phyloP scores from a whole-genome alignment of 176 grass and related monocot species.

The Lolium perenne region DNA sequence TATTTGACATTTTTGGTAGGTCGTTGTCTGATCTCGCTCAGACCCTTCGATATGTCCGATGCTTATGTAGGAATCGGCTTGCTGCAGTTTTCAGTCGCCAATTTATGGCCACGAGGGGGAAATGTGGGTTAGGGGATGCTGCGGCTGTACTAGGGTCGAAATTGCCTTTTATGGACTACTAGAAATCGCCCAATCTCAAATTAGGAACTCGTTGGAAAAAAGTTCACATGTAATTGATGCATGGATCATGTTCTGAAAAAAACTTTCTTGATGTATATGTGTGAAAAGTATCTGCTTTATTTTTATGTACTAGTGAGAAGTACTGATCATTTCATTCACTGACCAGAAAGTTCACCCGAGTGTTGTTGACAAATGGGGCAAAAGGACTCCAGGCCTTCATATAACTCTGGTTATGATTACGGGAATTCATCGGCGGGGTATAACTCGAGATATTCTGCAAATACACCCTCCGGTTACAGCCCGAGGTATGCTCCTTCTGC shows the following conservation, averaged over 20 bases:
- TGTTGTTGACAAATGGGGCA: slow-evolving; percentile 48
- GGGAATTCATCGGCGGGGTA: slow-evolving; percentile 53
- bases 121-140: slow-evolving; percentile 2
- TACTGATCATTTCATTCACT: slow-evolving; percentile 2
- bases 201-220: background rate
- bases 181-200: background rate
- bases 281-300: slow-evolving; percentile 10
- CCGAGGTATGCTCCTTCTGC: slow-evolving; percentile 54
- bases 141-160: background rate
- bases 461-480: slow-evolving; percentile 54
- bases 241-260: background rate
- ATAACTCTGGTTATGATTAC: slow-evolving; percentile 43
- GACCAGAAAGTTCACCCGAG: slow-evolving; percentile 28
- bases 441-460: slow-evolving; percentile 52
- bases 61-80: background rate
- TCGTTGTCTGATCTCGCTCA: background rate
- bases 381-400: slow-evolving; percentile 55
- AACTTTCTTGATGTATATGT: background rate
- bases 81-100: background rate
- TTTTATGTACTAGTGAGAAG: background rate
- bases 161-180: background rate
- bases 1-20: background rate
- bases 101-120: background rate
- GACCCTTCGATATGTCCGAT: slow-evolving; percentile 10
- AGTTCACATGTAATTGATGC: too few species aligned